phyloP scores from a whole-genome alignment of 768 basidiomycete genomes.

The Leccinum subgranulosum region DNA sequence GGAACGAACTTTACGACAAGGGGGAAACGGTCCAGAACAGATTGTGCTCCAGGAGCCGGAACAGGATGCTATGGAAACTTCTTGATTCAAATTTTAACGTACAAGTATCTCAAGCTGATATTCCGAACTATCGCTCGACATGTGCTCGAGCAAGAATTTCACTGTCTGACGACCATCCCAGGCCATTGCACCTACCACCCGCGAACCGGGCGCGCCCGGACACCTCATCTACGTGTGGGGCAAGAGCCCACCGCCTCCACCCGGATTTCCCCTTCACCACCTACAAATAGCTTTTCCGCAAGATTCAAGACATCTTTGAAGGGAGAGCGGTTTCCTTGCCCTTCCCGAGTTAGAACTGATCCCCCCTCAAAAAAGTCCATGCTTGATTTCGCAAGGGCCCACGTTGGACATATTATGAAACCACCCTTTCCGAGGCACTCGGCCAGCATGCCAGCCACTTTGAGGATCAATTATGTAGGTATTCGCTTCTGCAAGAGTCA shows the following conservation, averaged over 20 bases:
- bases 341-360: background rate
- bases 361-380: background rate
- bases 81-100: slow-evolving; percentile 6
- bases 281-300: background rate
- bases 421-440: slow-evolving; percentile 1
- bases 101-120: background rate
- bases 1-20: slow-evolving; percentile 4
- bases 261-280: background rate
- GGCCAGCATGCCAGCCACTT: background rate
- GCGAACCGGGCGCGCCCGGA: background rate
- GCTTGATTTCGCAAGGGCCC: background rate
- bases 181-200: background rate
- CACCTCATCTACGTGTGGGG: background rate
- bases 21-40: slow-evolving; percentile 12
- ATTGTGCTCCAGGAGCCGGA: slow-evolving; percentile 43
- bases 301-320: background rate
- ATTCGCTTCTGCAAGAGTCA: background rate
- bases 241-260: background rate
- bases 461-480: background rate
- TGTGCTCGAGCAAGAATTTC: background rate
- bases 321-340: background rate
- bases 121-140: background rate
- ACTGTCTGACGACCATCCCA: background rate
- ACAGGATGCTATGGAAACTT: slow-evolving; percentile 39
- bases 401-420: background rate